Percentiles rank a stretch among this genome's conserved stretches.
Evolutionary conservation across 495 filamentous ascomycete genomes (phyloP).

Genomic region (Penicillium subrubescens): DNA sequence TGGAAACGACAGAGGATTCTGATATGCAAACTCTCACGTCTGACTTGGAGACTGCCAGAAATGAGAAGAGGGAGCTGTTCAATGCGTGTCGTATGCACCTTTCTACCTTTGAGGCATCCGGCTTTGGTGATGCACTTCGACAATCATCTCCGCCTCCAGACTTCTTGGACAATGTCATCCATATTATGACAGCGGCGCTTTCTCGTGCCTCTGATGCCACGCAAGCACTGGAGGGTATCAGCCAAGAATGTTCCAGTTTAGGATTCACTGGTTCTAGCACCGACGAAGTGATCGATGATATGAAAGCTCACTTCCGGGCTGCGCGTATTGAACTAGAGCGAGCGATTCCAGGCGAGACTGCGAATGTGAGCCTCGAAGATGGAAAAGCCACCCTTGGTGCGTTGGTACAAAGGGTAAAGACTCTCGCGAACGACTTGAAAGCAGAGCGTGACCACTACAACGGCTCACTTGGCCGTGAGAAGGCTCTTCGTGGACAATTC

Average conservation of each 20-base stretch:
- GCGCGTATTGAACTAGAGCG: constrained; percentile 69
- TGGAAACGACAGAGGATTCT: constrained; percentile 15
- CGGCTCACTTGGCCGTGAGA: constrained; percentile 38
- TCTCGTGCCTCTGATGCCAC: constrained; percentile 40
- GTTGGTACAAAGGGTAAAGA: constrained; percentile 38
- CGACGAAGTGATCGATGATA: constrained; percentile 52
- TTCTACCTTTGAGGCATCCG: constrained; percentile 33
- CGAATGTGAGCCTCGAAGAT: constrained; percentile 43
- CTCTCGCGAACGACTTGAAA: constrained; percentile 39
- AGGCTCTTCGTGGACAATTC: constrained; percentile 46
- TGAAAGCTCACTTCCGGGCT: constrained; percentile 59
- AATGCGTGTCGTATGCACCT: constrained; percentile 42
- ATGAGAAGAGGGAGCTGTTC: constrained; percentile 44
- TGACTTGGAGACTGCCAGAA: constrained; percentile 41
- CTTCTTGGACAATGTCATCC: constrained; percentile 39
- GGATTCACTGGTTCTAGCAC: constrained; percentile 57
- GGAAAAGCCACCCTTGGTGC: constrained; percentile 42
- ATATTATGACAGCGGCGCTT: constrained; percentile 37
- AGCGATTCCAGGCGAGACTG: constrained; percentile 63
- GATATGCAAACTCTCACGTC: constrained; percentile 29
- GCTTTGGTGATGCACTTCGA: constrained; percentile 35
- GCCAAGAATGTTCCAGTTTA: constrained; percentile 45
- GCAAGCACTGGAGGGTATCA: constrained; percentile 41
- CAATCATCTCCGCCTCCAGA: constrained; percentile 41
- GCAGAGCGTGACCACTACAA: constrained; percentile 34